phyloP scores from a whole-genome alignment of 2,329 filamentous ascomycete species.

The Didymella pinodella region DNA sequence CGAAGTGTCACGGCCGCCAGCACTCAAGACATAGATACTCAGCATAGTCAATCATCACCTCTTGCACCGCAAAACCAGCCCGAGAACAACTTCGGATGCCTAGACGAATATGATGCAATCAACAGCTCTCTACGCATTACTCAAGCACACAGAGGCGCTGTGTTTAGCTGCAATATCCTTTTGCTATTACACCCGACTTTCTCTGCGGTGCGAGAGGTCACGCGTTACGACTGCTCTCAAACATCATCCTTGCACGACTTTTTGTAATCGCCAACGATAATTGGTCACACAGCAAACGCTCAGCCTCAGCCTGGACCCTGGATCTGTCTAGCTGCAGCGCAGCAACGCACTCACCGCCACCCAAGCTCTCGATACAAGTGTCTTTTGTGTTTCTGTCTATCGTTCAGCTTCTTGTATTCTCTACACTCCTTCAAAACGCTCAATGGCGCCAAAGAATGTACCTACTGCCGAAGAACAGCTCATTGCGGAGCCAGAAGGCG shows the following conservation, averaged over 20 bases:
- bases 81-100: no score
- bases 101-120: no score
- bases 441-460: conserved; percentile 39
- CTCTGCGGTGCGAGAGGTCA: neutral
- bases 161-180: no score
- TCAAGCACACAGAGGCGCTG: no score
- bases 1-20: conserved; percentile 6
- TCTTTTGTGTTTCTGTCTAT: conserved; percentile 1
- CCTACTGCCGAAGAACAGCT: conserved; percentile 45
- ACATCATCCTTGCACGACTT: conserved; percentile 28
- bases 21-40: conserved; percentile 4
- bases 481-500: conserved; percentile 55
- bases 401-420: neutral
- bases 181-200: no score
- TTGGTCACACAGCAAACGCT: conserved; percentile 30
- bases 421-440: conserved; percentile 7
- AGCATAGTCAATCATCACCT: conserved; percentile 7
- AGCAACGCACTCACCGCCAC: conserved; percentile 34
- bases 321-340: conserved; percentile 26
- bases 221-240: conserved; percentile 10
- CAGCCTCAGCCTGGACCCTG: conserved; percentile 40
- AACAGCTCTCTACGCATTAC: no score
- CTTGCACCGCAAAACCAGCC: no score
- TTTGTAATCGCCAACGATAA: conserved; percentile 29
- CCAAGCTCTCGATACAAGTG: conserved; percentile 26